Conservation (phyloP, 345 rosid genomes). For the Eucalyptus globulus region DNA sequence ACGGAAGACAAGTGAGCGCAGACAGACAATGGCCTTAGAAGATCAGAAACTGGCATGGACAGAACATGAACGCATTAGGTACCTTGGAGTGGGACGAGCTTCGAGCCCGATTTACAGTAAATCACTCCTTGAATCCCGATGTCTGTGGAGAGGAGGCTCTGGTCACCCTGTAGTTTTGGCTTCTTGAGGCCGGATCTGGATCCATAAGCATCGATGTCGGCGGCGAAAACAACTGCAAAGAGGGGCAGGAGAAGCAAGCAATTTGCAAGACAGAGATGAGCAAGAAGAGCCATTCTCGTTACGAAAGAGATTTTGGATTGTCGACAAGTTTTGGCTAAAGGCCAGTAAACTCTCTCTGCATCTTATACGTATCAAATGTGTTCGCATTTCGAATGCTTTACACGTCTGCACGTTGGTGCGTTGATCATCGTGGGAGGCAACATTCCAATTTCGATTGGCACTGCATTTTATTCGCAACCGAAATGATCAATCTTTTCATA, state of each 20-base stretch:
- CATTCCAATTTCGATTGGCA: neutral
- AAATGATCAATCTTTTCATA: neutral
- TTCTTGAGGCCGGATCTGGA: neutral
- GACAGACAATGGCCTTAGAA: neutral
- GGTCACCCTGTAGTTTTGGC: neutral
- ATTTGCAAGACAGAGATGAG: neutral
- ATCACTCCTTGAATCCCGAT: conserved; percentile 51
- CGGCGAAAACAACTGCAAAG: neutral
- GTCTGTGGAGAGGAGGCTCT: conserved; percentile 19
- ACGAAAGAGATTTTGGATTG: neutral
- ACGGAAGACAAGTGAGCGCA: neutral
- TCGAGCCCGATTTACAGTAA: conserved; percentile 33
- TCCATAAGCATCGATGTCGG: neutral
- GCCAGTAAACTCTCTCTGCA: neutral
- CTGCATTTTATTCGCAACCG: neutral
- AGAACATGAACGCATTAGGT: neutral
- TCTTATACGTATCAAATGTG: neutral
- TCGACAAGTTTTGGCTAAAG: neutral
- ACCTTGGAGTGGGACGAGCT: conserved; percentile 42
- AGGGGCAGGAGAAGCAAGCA: neutral
- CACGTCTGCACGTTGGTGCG: neutral
- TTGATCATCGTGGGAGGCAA: neutral
- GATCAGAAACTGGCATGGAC: neutral
- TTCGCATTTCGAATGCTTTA: neutral
- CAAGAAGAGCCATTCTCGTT: neutral